Conservation (phyloP, 1,284 basidiomycete genomes). For the Cronartium quercuum region DNA sequence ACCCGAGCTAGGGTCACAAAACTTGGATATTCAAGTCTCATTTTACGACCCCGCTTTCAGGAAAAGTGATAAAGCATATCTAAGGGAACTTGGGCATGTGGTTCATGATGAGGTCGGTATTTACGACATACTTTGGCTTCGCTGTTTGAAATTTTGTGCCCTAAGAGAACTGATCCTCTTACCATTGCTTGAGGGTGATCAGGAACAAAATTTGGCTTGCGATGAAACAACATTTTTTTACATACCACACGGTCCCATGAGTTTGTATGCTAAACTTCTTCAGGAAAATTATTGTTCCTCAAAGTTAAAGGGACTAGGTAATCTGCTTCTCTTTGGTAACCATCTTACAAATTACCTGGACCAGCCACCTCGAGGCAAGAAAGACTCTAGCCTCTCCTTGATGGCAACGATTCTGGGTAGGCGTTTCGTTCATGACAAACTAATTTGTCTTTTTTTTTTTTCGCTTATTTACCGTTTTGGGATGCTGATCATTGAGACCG, state of each 20-base stretch:
- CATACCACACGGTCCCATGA: conserved; percentile 29
- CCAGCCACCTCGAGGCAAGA: conserved; percentile 11
- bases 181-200: background rate
- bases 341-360: conserved; percentile 21
- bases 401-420: background rate
- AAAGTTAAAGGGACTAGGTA: background rate
- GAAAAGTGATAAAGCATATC: conserved; percentile 13
- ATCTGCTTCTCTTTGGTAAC: conserved; percentile 18
- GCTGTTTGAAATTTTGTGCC: background rate
- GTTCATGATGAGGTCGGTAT: conserved; percentile 13
- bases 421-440: too few relatives aligned
- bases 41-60: conserved; percentile 34
- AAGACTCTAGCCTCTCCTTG: background rate
- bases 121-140: background rate
- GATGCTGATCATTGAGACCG: background rate
- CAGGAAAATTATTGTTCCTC: background rate
- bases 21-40: background rate
- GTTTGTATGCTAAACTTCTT: conserved; percentile 10
- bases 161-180: background rate
- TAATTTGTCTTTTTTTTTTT: too few relatives aligned
- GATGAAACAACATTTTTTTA: conserved; percentile 28
- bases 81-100: conserved; percentile 7
- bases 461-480: too few relatives aligned
- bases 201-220: conserved; percentile 22
- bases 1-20: background rate